Evolutionary conservation across 1,284 basidiomycete genomes (phyloP).

Genomic region (Ceratobasidium sp.): DNA sequence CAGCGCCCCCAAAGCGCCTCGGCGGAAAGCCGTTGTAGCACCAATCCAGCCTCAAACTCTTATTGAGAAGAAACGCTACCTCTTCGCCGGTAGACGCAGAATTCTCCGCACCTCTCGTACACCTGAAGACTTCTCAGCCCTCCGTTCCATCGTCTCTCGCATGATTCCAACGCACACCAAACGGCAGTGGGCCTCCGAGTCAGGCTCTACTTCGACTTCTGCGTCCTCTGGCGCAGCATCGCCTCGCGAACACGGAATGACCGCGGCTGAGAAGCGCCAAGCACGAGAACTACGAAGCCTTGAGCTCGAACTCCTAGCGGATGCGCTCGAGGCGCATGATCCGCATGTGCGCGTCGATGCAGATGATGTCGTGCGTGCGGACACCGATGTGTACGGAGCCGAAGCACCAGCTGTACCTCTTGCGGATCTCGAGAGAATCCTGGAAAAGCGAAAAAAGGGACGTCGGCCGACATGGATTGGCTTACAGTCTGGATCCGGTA

Average conservation of each 20-base stretch:
- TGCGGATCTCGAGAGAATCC: slow-evolving; percentile 31
- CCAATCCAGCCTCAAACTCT: slow-evolving; percentile 55
- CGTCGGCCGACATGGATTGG: slow-evolving; percentile 35
- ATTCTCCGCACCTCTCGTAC: slow-evolving; percentile 52
- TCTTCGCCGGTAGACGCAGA: slow-evolving; percentile 58
- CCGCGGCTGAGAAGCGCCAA: slow-evolving; percentile 32
- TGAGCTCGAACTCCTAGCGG: slow-evolving; percentile 48
- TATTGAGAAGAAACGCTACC: slow-evolving; percentile 58
- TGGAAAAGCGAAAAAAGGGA: slow-evolving; percentile 42
- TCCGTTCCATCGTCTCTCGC: slow-evolving; percentile 17
- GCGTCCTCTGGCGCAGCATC: slow-evolving; percentile 39
- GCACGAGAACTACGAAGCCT: slow-evolving; percentile 49
- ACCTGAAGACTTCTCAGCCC: slow-evolving; percentile 33
- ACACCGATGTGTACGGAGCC: slow-evolving; percentile 38
- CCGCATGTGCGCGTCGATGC: slow-evolving; percentile 44
- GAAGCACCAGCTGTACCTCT: slow-evolving; percentile 36
- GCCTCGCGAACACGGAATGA: neutral
- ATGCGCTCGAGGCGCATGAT: slow-evolving; percentile 47
- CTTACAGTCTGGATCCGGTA: slow-evolving; percentile 29
- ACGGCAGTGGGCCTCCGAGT: slow-evolving; percentile 42
- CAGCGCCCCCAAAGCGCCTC: slow-evolving; percentile 46
- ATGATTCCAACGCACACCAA: slow-evolving; percentile 35
- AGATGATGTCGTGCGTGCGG: slow-evolving; percentile 39
- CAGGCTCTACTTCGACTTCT: slow-evolving; percentile 29
- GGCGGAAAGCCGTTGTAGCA: slow-evolving; percentile 48